A percentile compares a stretch with the other conserved stretches of the same genome.
These are phyloP conservation scores for Moringa oleifera DNA, from an alignment of 345 rosid genomes.

Conservation along the genomic window DNA sequence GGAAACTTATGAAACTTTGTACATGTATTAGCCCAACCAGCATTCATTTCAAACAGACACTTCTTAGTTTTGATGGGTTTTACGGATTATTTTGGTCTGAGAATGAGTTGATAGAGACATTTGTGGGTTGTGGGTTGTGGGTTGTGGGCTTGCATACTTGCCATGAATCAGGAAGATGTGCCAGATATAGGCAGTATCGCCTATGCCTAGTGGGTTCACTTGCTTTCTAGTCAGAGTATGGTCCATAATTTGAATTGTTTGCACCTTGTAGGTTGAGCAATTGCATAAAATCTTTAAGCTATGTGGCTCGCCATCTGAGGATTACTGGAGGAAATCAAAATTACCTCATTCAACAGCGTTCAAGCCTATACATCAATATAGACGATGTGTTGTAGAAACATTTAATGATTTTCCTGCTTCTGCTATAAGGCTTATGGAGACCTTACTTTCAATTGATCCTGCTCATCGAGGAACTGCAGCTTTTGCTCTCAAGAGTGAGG, in stretches of 20 bases:
- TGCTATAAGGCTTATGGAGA: slow-evolving; percentile 66
- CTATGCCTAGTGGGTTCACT: too few species aligned
- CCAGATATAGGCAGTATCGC: too few species aligned
- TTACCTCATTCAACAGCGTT: slow-evolving; percentile 61
- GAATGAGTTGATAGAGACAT: too few species aligned
- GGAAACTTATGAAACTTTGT: too few species aligned
- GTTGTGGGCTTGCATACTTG: too few species aligned
- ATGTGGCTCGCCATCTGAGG: slow-evolving; percentile 88
- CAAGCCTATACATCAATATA: slow-evolving; percentile 77
- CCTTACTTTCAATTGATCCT: slow-evolving; percentile 82
- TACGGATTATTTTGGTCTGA: too few species aligned
- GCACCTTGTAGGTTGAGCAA: slow-evolving; percentile 70
- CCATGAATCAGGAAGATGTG: too few species aligned
- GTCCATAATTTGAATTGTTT: background rate
- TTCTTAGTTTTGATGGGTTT: too few species aligned
- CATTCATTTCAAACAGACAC: too few species aligned
- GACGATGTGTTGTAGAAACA: slow-evolving; percentile 55
- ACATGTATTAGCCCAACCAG: too few species aligned
- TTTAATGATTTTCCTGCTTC: slow-evolving; percentile 55
- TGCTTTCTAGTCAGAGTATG: too few species aligned
- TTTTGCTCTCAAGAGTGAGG: slow-evolving; percentile 78
- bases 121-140: too few species aligned
- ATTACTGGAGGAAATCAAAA: slow-evolving; percentile 70
- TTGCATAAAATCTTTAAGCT: slow-evolving; percentile 90
- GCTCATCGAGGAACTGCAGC: slow-evolving; percentile 69